These are phyloP conservation scores for Sinapis alba DNA, from an alignment of 441 rosid genomes.

Conservation along the genomic window DNA sequence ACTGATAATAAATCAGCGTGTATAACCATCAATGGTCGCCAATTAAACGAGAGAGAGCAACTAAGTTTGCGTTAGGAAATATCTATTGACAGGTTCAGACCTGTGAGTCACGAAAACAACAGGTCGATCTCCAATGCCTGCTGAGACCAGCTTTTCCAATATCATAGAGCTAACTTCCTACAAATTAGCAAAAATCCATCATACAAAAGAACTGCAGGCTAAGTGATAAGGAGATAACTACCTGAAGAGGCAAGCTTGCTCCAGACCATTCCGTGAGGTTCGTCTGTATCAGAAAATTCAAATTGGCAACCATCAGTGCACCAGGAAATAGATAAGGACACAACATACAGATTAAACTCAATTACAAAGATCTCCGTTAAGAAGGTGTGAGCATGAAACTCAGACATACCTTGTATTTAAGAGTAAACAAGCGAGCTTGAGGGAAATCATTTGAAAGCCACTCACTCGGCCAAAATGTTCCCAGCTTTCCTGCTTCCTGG, in stretches of 20 bases:
- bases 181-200: slow-evolving; percentile 32
- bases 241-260: slow-evolving; percentile 98
- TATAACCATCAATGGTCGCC: not conserved
- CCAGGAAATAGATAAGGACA: slow-evolving; percentile 25
- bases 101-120: slow-evolving; percentile 99
- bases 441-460: slow-evolving; percentile 94
- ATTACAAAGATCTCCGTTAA: slow-evolving; percentile 9
- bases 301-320: slow-evolving; percentile 27
- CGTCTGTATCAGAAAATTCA: slow-evolving; percentile 61
- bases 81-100: slow-evolving; percentile 39
- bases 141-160: slow-evolving; percentile 78
- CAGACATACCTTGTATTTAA: slow-evolving; percentile 88
- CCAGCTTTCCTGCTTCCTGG: slow-evolving; percentile 96
- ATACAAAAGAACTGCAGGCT: slow-evolving; percentile 14
- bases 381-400: slow-evolving; percentile 26
- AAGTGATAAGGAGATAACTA: slow-evolving; percentile 33
- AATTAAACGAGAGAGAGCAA: not conserved
- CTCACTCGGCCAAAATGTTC: slow-evolving; percentile 98
- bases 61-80: slow-evolving; percentile 8
- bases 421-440: slow-evolving; percentile 83
- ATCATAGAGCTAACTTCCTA: slow-evolving; percentile 94
- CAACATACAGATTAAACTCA: slow-evolving; percentile 8
- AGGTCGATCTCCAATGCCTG: slow-evolving; percentile 95
- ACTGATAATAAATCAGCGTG: slow-evolving; percentile 7
- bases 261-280: slow-evolving; percentile 97